phyloP scores from a whole-genome alignment of 768 basidiomycete genomes.

The Naganishia randhawae region DNA sequence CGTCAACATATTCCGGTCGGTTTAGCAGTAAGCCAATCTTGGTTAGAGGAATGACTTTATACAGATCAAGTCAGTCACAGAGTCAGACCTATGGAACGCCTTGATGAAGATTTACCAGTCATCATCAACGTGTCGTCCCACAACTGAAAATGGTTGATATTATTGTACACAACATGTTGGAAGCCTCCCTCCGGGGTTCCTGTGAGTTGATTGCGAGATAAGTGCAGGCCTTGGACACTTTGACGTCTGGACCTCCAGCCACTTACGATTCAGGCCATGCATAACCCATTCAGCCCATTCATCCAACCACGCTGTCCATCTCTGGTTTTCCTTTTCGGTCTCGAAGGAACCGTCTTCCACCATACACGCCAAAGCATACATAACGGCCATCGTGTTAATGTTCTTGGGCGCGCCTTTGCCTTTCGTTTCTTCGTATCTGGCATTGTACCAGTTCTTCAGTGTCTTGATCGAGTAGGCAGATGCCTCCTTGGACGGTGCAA shows the following conservation, averaged over 20 bases:
- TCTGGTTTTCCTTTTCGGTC: constrained; percentile 23
- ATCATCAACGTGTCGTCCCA: constrained; percentile 63
- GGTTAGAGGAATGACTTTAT: constrained; percentile 56
- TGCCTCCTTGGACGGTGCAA: constrained; percentile 4
- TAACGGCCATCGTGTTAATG: constrained; percentile 61
- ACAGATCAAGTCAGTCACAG: background rate
- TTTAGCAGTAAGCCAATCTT: constrained; percentile 60
- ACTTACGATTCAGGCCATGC: constrained; percentile 29
- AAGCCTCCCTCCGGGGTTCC: constrained; percentile 34
- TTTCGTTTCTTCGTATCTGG: constrained; percentile 53
- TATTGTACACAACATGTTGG: constrained; percentile 41
- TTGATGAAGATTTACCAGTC: constrained; percentile 38
- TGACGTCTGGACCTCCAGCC: background rate
- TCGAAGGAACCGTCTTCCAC: constrained; percentile 35
- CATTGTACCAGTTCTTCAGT: constrained; percentile 56
- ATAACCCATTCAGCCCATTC: constrained; percentile 59
- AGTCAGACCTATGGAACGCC: background rate
- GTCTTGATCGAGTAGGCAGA: constrained; percentile 51
- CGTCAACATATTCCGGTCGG: constrained; percentile 57
- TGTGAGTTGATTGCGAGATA: background rate
- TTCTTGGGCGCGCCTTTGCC: constrained; percentile 59
- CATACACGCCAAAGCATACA: constrained; percentile 46
- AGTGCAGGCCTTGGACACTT: background rate
- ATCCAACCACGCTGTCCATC: constrained; percentile 41
- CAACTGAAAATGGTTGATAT: constrained; percentile 38